These are phyloP conservation scores for Picochlorum sp. DNA, from an alignment of 139 green algal species.

Conservation along the genomic window DNA sequence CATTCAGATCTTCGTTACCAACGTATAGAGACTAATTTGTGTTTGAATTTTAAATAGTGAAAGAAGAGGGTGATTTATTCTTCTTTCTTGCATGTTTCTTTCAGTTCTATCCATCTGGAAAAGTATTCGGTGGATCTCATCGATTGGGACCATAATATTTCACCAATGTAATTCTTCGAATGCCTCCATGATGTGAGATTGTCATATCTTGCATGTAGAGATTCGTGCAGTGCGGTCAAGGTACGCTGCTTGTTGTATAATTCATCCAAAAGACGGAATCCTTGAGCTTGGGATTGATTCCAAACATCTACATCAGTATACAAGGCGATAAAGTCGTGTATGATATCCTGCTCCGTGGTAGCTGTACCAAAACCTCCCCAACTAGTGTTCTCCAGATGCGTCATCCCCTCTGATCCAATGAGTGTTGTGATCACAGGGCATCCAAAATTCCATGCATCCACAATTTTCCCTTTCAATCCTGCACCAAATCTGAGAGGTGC, in stretches of 20 bases:
- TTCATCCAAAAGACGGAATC: slow-evolving; percentile 18
- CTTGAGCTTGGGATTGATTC: slow-evolving; percentile 13
- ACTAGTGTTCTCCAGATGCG: background rate
- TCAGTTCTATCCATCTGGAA: slow-evolving; percentile 58
- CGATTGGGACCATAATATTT: slow-evolving; percentile 29
- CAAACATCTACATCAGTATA: slow-evolving; percentile 30
- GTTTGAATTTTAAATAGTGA: background rate
- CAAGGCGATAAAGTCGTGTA: slow-evolving; percentile 25
- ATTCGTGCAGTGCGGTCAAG: slow-evolving; percentile 33
- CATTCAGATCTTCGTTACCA: slow-evolving; percentile 51
- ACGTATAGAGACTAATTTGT: slow-evolving; percentile 46
- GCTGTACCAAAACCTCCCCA: slow-evolving; percentile 30
- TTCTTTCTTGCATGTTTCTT: slow-evolving; percentile 30
- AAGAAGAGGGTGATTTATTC: background rate
- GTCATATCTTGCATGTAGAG: slow-evolving; percentile 28
- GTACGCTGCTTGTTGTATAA: slow-evolving; percentile 46
- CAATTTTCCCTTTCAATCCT: slow-evolving; percentile 62
- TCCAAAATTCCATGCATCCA: slow-evolving; percentile 51
- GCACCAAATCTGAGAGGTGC: slow-evolving; percentile 54
- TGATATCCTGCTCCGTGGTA: slow-evolving; percentile 3
- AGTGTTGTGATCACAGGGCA: slow-evolving; percentile 47
- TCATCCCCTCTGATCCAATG: slow-evolving; percentile 45
- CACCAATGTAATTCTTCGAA: slow-evolving; percentile 12
- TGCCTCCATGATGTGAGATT: background rate
- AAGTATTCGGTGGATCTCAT: slow-evolving; percentile 30